A percentile compares a stretch with the other conserved stretches of the same genome.
These are phyloP conservation scores for Fusarium staphyleae DNA, from an alignment of 2,329 filamentous ascomycete genomes.

Conservation along the genomic window DNA sequence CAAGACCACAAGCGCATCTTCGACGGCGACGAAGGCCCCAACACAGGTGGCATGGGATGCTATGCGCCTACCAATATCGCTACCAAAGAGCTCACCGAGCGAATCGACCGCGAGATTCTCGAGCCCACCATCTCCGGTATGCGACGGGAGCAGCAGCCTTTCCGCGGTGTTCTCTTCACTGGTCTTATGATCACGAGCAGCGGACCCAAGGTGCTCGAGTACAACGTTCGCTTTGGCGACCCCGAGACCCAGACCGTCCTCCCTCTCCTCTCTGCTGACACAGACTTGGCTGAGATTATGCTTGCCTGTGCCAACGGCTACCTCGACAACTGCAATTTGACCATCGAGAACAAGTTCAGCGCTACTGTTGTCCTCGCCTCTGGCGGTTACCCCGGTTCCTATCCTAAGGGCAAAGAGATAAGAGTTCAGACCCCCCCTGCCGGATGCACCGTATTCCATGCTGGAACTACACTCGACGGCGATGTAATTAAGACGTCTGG, in stretches of 20 bases:
- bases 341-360: slow-evolving; percentile 74
- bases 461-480: slow-evolving; percentile 76
- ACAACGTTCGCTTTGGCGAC: slow-evolving; percentile 90
- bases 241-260: slow-evolving; percentile 87
- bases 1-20: slow-evolving; percentile 97
- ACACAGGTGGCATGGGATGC: slow-evolving; percentile 97
- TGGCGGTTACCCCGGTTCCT: slow-evolving; percentile 86
- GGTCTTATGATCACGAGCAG: slow-evolving; percentile 90
- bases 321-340: slow-evolving; percentile 73
- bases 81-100: slow-evolving; percentile 75
- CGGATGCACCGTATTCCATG: slow-evolving; percentile 83
- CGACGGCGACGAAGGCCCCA: slow-evolving; percentile 88
- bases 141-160: slow-evolving; percentile 77
- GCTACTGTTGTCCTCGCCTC: slow-evolving; percentile 95
- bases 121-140: slow-evolving; percentile 90
- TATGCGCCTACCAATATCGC: slow-evolving; percentile 90
- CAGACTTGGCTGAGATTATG: slow-evolving; percentile 86
- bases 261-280: slow-evolving; percentile 74
- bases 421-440: slow-evolving; percentile 54
- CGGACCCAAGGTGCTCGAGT: slow-evolving; percentile 83
- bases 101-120: slow-evolving; percentile 83
- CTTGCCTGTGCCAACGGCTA: slow-evolving; percentile 78
- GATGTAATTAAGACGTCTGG: slow-evolving; percentile 77
- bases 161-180: slow-evolving; percentile 80
- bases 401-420: slow-evolving; percentile 77